Conservation (phyloP, 1,284 basidiomycete species). For the Ganoderma multipileum region DNA sequence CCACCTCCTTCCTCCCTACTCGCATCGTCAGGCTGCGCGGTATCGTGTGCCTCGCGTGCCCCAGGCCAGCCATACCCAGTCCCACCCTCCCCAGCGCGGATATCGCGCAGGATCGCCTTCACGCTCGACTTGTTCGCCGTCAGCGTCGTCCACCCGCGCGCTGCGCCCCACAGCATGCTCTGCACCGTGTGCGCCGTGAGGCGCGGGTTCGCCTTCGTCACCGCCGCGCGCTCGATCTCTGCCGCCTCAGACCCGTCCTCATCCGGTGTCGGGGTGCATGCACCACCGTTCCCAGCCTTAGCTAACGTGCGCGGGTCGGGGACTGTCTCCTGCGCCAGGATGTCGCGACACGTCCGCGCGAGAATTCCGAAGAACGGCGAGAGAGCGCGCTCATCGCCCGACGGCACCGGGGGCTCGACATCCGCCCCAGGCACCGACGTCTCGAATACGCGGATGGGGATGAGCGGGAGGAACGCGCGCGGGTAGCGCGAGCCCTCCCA, state of each 20-base stretch:
- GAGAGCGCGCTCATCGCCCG: slow-evolving; percentile 4
- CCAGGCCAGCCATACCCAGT: slow-evolving; percentile 30
- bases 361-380: slow-evolving; percentile 54
- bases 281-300: background rate
- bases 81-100: slow-evolving; percentile 43
- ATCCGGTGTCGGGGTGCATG: background rate
- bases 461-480: slow-evolving; percentile 53
- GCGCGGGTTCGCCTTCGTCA: slow-evolving; percentile 61
- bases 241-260: slow-evolving; percentile 23
- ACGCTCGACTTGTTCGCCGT: slow-evolving; percentile 83
- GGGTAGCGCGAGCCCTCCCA: slow-evolving; percentile 73
- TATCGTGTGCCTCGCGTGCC: slow-evolving; percentile 14
- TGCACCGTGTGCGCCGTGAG: slow-evolving; percentile 75
- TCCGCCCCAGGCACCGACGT: slow-evolving; percentile 30
- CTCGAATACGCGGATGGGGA: slow-evolving; percentile 62
- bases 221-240: slow-evolving; percentile 58
- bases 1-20: slow-evolving; percentile 15
- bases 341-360: slow-evolving; percentile 53
- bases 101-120: slow-evolving; percentile 71
- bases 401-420: slow-evolving; percentile 3
- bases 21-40: slow-evolving; percentile 12
- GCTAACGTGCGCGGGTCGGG: slow-evolving; percentile 40
- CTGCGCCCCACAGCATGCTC: slow-evolving; percentile 73
- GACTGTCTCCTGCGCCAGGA: slow-evolving; percentile 55
- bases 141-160: slow-evolving; percentile 79